Base-by-base conservation (phyloP, 257 asterid species). In the Jaltomata sinuosa region DNA sequence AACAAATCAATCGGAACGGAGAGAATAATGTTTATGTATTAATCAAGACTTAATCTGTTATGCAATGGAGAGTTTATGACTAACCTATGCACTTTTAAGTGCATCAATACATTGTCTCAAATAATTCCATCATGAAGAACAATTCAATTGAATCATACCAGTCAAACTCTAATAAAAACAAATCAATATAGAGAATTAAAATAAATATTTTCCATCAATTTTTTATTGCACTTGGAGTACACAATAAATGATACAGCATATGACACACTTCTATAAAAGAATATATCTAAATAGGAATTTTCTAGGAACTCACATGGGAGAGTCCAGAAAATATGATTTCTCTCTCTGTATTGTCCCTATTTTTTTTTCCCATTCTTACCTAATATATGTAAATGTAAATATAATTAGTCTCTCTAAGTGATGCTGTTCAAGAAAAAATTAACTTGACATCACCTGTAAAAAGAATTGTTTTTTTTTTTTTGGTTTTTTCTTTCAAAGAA, bases 401-500 rank as follows among this genome's bases (percentile, higher is more conserved):
- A 18, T 15, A 82, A 74, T 55, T 80, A 29, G 92, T 85, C 88
- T 80, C 77, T 32, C 85, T 87, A 89, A 91, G 88, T 61, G 83
- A 89, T 89, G 91, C 82, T 91, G 52, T 91, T 82, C 62, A 76
- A 76, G 81, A 91, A 91, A 86, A 88, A 88, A 88, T 72, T 64
- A 86, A 88, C 32, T 85, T 91, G 89, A 88, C 92, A 89, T 81
- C 91, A 89, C 89, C 80, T 42, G 57, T 34, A 76, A 87, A 65
- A 84, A 88, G 83, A 22, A 88, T 84, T 36, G 52, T 1, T 21
- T 0, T 3, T 38, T 42, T 38, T n/a, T 40, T n/a, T 68, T 57
- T 1, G 1, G 25, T 9, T 61, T 57, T 22, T 3, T 25, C 5
- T 25, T 10, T 74, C 2, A 76, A 76, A 76, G 61, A 47, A 76